Conservation (phyloP, 306 rosid genomes). For the Cicer chorassanicum region DNA sequence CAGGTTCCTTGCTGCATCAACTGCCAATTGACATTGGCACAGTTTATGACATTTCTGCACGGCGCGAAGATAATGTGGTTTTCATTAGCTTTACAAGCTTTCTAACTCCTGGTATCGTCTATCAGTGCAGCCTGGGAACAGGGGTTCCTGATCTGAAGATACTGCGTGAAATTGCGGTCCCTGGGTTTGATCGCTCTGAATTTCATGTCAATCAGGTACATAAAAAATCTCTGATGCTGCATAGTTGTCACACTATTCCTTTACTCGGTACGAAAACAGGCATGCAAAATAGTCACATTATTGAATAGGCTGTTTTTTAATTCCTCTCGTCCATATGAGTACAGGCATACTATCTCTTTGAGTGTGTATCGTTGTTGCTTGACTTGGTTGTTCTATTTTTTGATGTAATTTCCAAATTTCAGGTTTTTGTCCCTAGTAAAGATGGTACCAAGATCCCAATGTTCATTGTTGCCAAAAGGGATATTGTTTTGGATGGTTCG, state of each 20-base stretch:
- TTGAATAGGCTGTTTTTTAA: conserved; percentile 33
- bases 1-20: conserved; percentile 79
- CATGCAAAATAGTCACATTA: background rate
- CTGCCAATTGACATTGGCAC: conserved; percentile 94
- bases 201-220: conserved; percentile 84
- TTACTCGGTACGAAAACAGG: conserved; percentile 3
- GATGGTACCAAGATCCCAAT: conserved; percentile 86
- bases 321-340: conserved; percentile 14
- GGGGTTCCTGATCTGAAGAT: conserved; percentile 73
- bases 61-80: conserved; percentile 71
- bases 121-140: conserved; percentile 71
- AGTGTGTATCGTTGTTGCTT: conserved; percentile 16
- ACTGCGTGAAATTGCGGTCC: conserved; percentile 82
- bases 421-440: conserved; percentile 86
- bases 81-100: conserved; percentile 84
- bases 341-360: conserved; percentile 29
- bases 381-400: conserved; percentile 36
- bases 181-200: conserved; percentile 83
- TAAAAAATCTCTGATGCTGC: background rate
- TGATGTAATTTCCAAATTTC: conserved; percentile 44
- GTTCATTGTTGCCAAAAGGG: conserved; percentile 73
- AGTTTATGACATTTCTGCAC: conserved; percentile 70
- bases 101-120: conserved; percentile 79
- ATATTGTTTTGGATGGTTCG: conserved; percentile 80
- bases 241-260: conserved; percentile 1